These are phyloP conservation scores for Elsinoe australis DNA, from an alignment of 2,329 filamentous ascomycete genomes.

Conservation along the genomic window DNA sequence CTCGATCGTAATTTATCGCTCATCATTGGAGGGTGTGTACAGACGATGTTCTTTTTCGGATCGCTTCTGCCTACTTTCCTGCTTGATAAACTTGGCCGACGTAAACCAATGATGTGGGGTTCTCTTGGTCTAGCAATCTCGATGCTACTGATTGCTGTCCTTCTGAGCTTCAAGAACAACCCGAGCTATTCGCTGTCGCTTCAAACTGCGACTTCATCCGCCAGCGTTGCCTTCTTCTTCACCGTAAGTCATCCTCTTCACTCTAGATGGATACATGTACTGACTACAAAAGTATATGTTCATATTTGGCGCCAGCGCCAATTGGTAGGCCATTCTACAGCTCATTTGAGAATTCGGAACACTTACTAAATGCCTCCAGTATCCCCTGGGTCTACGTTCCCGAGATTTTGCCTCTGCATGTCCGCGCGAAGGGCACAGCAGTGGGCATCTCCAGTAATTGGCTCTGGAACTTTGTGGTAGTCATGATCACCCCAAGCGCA, in stretches of 20 bases:
- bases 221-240: conserved; percentile 46
- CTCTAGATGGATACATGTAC: conserved; percentile 2
- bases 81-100: conserved; percentile 36
- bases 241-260: conserved; percentile 25
- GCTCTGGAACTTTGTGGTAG: conserved; percentile 46
- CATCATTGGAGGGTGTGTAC: conserved; percentile 41
- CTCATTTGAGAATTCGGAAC: too few relatives aligned
- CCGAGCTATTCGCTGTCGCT: conserved; percentile 27
- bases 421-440: conserved; percentile 44
- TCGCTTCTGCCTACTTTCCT: conserved; percentile 41
- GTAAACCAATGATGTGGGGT: conserved; percentile 32
- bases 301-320: conserved; percentile 39
- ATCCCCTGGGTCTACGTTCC: conserved; percentile 47
- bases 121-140: conserved; percentile 31
- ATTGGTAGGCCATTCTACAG: too few relatives aligned
- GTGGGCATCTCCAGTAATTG: conserved; percentile 45
- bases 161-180: conserved; percentile 37
- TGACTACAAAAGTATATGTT: conserved; percentile 30
- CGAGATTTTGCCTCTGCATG: conserved; percentile 45
- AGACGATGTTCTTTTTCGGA: conserved; percentile 38
- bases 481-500: conserved; percentile 47
- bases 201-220: conserved; percentile 37
- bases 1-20: conserved; percentile 38
- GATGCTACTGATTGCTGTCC: conserved; percentile 35
- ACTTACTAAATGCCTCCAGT: background rate